Base-by-base conservation (phyloP, 1,139 yeast genomes). In the Nakaseomyces nivariensis region DNA sequence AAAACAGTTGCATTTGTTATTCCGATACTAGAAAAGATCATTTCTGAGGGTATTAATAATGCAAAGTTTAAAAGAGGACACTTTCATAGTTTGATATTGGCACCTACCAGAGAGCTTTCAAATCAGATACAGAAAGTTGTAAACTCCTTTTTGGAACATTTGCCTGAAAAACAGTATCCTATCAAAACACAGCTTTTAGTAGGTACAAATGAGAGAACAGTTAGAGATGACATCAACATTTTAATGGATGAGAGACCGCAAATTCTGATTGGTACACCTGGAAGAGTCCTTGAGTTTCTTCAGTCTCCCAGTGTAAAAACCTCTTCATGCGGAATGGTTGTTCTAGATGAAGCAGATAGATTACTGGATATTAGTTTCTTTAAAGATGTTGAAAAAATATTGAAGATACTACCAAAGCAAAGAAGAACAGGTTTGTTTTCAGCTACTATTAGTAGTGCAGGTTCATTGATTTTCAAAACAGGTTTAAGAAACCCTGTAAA, bases 41-140 rank as follows among this genome's bases (percentile, higher is more conserved):
- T 76, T 43, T 65, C 60, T 49, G 63, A 64, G 17, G 59, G 54
- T 41, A 58, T 67, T 37, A 56, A 59, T 40, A 58, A 56, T 24
- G 58, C 60, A 8, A 65, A 61, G 48, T 59, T 74, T 33, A 75
- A 72, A 52, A 76, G 73, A 56, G 90, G 90, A 7, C 83, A 82
- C 55, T 78, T 87, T 66, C 76, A 82, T 54, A 84, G 86, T 0
- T 69, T 92, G 13, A 75, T 92, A 3, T 67, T 92, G 8, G 81
- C 95, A 0, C 98, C 98, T 3, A 94, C 98, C 0, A 74, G 97
- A 67, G 98, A 94, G 65, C 75, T 92, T 49, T 95, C 97, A 0
- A 75, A 77, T 54, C 98, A 92, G 63, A 89, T 87, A 41, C 78
- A 81, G 57, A 58, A 71, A 2, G 97, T 90, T 0, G 73, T 90